phyloP scores from a whole-genome alignment of 2,329 filamentous ascomycete genomes.

The Colletotrichum tropicicola region DNA sequence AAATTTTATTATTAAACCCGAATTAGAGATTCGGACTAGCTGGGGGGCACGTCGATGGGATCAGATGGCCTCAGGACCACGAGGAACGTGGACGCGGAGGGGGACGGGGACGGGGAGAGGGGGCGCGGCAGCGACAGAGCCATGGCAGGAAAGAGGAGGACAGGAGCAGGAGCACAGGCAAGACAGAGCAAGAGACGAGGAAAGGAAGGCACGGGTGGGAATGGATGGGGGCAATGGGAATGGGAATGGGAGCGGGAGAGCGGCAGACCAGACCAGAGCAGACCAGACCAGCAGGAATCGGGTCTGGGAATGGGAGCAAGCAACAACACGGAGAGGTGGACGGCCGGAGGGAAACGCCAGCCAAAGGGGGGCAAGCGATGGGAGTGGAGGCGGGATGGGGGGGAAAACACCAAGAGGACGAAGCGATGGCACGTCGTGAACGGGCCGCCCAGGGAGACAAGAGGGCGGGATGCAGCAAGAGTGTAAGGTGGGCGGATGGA shows the following conservation, averaged over 20 bases:
- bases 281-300: slow-evolving; percentile 33
- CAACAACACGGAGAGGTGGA: slow-evolving; percentile 32
- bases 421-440: slow-evolving; percentile 24
- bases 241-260: slow-evolving; percentile 22
- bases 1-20: slow-evolving; percentile 45
- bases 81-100: slow-evolving; percentile 33
- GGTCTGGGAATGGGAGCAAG: slow-evolving; percentile 34
- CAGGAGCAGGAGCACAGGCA: not conserved
- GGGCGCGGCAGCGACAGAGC: slow-evolving; percentile 1
- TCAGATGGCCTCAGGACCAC: slow-evolving; percentile 31
- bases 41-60: slow-evolving; percentile 29
- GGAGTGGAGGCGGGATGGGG: slow-evolving; percentile 21
- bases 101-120: not conserved
- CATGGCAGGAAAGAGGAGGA: slow-evolving; percentile 14
- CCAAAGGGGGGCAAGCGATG: slow-evolving; percentile 27
- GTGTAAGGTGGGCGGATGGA: too few relatives aligned
- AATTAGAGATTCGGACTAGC: slow-evolving; percentile 31
- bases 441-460: slow-evolving; percentile 12
- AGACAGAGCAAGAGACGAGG: not conserved
- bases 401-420: slow-evolving; percentile 29
- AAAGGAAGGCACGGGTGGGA: not conserved
- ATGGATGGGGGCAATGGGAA: slow-evolving; percentile 29
- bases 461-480: not conserved
- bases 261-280: not conserved
- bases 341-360: slow-evolving; percentile 29